These are phyloP conservation scores for Mycena olivaceomarginata DNA, from an alignment of 768 basidiomycete genomes.

Conservation along the genomic window DNA sequence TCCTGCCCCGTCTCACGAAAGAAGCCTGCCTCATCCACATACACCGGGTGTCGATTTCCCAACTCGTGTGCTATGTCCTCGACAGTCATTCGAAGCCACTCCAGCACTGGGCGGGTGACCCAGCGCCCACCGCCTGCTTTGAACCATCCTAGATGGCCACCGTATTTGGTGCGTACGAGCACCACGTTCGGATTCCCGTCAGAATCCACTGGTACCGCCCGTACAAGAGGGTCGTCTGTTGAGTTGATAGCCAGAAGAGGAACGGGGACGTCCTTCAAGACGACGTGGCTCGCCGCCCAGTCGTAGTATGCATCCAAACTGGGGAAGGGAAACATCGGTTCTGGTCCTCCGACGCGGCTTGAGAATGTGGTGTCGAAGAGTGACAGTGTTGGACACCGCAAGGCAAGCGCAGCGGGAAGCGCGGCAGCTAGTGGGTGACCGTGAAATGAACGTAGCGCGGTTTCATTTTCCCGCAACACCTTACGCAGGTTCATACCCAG, in stretches of 20 bases:
- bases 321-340: conserved; percentile 14
- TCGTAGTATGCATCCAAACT: conserved; percentile 10
- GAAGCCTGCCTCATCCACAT: conserved; percentile 16
- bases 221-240: conserved; percentile 23
- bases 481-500: conserved; percentile 15
- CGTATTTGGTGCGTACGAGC: conserved; percentile 5
- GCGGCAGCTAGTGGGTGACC: conserved; percentile 5
- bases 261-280: conserved; percentile 6
- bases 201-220: not conserved
- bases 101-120: conserved; percentile 15
- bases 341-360: conserved; percentile 19
- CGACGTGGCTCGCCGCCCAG: conserved; percentile 23
- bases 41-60: not conserved
- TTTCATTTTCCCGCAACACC: conserved; percentile 7
- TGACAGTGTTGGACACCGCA: conserved; percentile 14
- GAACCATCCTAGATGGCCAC: conserved; percentile 25
- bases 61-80: conserved; percentile 4
- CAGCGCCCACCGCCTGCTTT: conserved; percentile 25
- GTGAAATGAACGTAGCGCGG: conserved; percentile 6
- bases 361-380: conserved; percentile 19
- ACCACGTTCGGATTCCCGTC: conserved; percentile 16
- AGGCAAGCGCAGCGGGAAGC: conserved; percentile 7
- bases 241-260: conserved; percentile 26
- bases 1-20: conserved; percentile 1
- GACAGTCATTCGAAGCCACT: conserved; percentile 11